phyloP scores from a whole-genome alignment of 2,329 filamentous ascomycete genomes.

The Monilinia laxa region DNA sequence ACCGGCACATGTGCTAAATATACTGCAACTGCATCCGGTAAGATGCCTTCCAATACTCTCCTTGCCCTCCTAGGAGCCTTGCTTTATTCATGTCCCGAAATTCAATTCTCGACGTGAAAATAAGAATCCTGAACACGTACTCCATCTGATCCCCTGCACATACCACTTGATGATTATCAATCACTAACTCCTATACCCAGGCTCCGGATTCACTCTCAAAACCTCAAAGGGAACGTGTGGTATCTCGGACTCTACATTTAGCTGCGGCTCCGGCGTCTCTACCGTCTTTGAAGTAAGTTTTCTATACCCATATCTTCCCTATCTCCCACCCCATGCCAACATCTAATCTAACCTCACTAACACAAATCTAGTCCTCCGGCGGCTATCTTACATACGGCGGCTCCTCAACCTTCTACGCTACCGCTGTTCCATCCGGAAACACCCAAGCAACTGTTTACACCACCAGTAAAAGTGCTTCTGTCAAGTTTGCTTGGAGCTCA shows the following conservation, averaged over 20 bases:
- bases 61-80: too few species aligned
- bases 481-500: conserved; percentile 40
- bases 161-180: neutral
- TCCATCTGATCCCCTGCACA: neutral
- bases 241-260: conserved; percentile 53
- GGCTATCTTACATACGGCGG: conserved; percentile 37
- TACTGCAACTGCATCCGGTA: conserved; percentile 53
- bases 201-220: conserved; percentile 47
- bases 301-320: neutral
- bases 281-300: conserved; percentile 41
- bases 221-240: conserved; percentile 61
- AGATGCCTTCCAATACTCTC: conserved; percentile 34
- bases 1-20: conserved; percentile 67
- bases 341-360: neutral
- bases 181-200: conserved; percentile 25
- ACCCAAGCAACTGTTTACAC: conserved; percentile 40
- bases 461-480: conserved; percentile 32
- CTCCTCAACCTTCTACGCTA: conserved; percentile 39
- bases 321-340: too few species aligned
- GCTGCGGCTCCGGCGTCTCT: conserved; percentile 52
- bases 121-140: neutral
- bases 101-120: neutral
- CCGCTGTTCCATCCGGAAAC: conserved; percentile 38
- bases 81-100: neutral
- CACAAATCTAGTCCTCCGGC: conserved; percentile 4